Conservation (phyloP, 345 rosid genomes). For the Eucalyptus pauciflora region DNA sequence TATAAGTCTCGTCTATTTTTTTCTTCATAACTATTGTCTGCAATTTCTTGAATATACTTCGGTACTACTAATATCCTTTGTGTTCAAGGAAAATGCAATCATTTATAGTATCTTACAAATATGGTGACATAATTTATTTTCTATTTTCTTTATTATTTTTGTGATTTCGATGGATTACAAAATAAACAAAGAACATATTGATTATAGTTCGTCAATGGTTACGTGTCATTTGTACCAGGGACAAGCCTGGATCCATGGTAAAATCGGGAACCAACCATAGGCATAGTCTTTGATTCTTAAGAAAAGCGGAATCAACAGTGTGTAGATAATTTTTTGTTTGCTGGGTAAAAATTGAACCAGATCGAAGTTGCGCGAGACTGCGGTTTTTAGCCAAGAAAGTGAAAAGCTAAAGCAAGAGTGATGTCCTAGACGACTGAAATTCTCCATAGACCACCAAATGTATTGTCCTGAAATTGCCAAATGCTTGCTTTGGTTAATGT, state of each 20-base stretch:
- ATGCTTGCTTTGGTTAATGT: too few relatives aligned
- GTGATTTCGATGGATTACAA: not conserved
- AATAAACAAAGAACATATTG: not conserved
- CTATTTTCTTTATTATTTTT: not conserved
- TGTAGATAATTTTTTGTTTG: not conserved
- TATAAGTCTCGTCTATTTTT: not conserved
- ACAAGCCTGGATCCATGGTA: not conserved
- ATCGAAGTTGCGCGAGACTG: not conserved
- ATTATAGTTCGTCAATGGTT: not conserved
- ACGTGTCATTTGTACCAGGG: not conserved
- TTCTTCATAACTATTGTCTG: accelerated
- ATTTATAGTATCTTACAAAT: not conserved
- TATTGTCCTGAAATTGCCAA: too few relatives aligned
- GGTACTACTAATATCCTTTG: accelerated
- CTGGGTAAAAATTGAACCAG: not conserved
- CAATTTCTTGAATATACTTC: not conserved
- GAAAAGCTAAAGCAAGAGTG: not conserved
- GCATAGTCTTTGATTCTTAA: too few relatives aligned
- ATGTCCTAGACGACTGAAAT: not conserved
- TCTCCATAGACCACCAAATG: not conserved
- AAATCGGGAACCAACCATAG: not conserved
- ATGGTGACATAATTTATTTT: not conserved
- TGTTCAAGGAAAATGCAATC: not conserved
- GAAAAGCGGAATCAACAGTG: not conserved
- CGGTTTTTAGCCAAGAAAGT: not conserved